Evolutionary conservation across 805 yeast genomes (phyloP).

Genomic region (Kuraishia borneana): DNA sequence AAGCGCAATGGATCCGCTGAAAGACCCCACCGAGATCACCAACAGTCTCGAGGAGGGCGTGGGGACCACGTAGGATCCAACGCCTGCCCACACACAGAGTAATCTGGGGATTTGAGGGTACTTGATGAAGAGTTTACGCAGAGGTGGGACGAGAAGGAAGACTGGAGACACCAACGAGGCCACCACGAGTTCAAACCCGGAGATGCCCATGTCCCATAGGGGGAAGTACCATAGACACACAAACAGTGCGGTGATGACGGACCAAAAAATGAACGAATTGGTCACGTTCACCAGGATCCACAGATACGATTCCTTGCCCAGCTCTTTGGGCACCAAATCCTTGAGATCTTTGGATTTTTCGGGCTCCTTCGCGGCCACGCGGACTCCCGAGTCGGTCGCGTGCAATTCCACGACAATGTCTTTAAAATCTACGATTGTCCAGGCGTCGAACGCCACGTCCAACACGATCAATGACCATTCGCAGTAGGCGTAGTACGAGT

Average conservation of each 20-base stretch:
- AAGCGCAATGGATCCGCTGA: constrained; percentile 49
- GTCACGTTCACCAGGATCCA: constrained; percentile 33
- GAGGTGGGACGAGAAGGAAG: constrained; percentile 24
- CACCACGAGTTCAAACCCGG: constrained; percentile 81
- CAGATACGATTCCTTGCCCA: constrained; percentile 11
- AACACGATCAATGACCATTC: constrained; percentile 86
- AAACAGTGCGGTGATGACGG: constrained; percentile 69
- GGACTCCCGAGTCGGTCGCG: constrained; percentile 9
- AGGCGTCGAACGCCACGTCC: constrained; percentile 79
- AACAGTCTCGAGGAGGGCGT: constrained; percentile 65
- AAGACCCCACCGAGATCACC: constrained; percentile 53
- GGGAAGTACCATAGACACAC: constrained; percentile 96
- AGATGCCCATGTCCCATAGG: constrained; percentile 94
- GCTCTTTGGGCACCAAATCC: neutral
- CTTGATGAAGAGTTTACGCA: constrained; percentile 23
- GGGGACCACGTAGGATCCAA: constrained; percentile 62
- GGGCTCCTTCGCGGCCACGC: neutral
- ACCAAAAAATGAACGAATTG: constrained; percentile 79
- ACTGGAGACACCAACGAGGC: constrained; percentile 48
- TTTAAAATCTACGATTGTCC: constrained; percentile 61
- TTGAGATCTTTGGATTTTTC: neutral
- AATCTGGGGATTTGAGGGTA: constrained; percentile 45
- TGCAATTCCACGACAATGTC: constrained; percentile 39
- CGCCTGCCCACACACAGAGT: constrained; percentile 48
- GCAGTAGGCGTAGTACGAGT: constrained; percentile 85